Evolutionary conservation across 768 basidiomycete species (phyloP).

Genomic region (Pisolithus sp.): DNA sequence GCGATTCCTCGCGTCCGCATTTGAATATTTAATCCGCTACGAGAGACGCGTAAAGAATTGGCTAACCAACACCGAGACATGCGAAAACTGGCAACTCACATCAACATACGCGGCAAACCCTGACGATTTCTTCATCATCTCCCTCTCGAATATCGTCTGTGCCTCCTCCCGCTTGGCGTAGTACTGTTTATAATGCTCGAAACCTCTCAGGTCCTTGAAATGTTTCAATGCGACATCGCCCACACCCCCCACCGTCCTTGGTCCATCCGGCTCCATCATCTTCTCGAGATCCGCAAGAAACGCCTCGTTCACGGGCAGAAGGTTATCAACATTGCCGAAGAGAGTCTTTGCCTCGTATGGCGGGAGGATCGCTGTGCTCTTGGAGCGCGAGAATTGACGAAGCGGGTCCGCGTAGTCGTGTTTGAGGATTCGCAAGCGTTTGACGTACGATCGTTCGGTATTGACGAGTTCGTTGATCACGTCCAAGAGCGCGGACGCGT

Average conservation of each 20-base stretch:
- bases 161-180: constrained; percentile 92
- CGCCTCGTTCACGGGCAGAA: constrained; percentile 83
- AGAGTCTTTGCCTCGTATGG: constrained; percentile 88
- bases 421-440: constrained; percentile 76
- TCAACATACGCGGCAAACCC: constrained; percentile 85
- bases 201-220: constrained; percentile 77
- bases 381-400: constrained; percentile 74
- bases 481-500: constrained; percentile 60
- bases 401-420: constrained; percentile 88
- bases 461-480: constrained; percentile 81
- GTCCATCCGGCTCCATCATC: constrained; percentile 60
- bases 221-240: constrained; percentile 85
- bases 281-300: constrained; percentile 80
- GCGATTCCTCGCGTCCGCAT: constrained; percentile 66
- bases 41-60: not conserved
- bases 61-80: constrained; percentile 9
- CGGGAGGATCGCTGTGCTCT: constrained; percentile 82
- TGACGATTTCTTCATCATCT: constrained; percentile 72
- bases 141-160: constrained; percentile 79
- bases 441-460: constrained; percentile 87
- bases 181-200: constrained; percentile 88
- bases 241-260: constrained; percentile 51
- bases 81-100: constrained; percentile 40
- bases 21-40: constrained; percentile 83
- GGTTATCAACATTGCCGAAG: constrained; percentile 89